Conservation (phyloP, 768 basidiomycete species). For the Suillus brevipes region DNA sequence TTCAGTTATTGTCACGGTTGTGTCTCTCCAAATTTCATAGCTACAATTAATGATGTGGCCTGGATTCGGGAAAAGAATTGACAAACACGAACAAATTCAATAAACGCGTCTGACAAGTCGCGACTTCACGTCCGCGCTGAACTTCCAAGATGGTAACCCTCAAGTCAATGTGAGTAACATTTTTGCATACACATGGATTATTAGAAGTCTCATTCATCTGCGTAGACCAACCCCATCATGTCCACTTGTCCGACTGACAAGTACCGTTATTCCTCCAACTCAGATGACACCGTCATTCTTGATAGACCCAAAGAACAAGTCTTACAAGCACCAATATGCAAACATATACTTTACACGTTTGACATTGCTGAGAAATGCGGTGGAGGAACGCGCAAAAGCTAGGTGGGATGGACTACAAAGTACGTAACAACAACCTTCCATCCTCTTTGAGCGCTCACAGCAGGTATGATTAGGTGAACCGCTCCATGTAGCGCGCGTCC, state of each 20-base stretch:
- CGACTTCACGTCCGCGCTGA: background rate
- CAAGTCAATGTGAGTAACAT: constrained; percentile 11
- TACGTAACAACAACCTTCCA: constrained; percentile 15
- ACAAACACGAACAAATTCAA: constrained; percentile 11
- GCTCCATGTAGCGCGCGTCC: constrained; percentile 70
- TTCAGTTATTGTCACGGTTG: too few relatives aligned
- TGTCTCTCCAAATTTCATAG: too few relatives aligned
- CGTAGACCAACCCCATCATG: constrained; percentile 23
- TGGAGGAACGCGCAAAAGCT: constrained; percentile 48
- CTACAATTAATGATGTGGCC: too few relatives aligned
- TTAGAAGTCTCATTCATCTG: constrained; percentile 4
- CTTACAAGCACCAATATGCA: constrained; percentile 69
- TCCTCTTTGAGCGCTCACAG: background rate
- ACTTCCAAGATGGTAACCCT: background rate
- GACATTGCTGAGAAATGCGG: constrained; percentile 45
- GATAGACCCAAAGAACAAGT: constrained; percentile 44
- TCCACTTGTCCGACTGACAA: constrained; percentile 30
- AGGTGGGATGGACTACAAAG: constrained; percentile 52
- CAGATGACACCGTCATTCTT: constrained; percentile 39
- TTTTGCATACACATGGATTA: background rate
- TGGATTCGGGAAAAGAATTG: too few relatives aligned
- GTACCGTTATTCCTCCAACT: constrained; percentile 30
- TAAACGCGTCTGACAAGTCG: constrained; percentile 8
- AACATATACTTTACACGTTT: constrained; percentile 71
- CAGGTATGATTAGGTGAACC: constrained; percentile 54